Base-by-base conservation (phyloP, 371 early-diverging fungal genomes). In the Mortierella sp. region DNA sequence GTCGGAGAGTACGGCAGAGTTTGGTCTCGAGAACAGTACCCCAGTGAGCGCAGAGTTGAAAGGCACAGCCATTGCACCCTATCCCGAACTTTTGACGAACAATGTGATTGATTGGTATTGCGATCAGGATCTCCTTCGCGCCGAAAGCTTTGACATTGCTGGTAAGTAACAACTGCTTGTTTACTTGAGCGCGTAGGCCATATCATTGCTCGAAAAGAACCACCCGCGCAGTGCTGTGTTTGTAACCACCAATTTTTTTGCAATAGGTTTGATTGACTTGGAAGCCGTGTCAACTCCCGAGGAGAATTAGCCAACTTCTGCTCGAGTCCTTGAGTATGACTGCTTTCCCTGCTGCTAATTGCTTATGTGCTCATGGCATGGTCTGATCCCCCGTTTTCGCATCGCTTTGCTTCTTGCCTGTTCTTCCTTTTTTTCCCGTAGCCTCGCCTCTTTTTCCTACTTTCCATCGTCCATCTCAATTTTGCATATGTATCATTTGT, bases 101-200 rank as follows among this genome's bases (percentile, higher is more conserved):
- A 63, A 40, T 52, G 66, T 53, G n/a, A 34, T 52, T 34, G 64
- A 71, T 24, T 76, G 71, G 77, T 71, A 68, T 31, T 50, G 34
- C 24, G 61, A 66, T 22, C 58, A 70, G 26, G 67, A 76, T 40
- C 29, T 24, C n/a, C 47, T 29, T 43, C 68, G 29, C 19, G 55
- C 44, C 45, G 77, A 76, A 10, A 71, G 63, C 45, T 71, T 76
- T 66, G 77, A 76, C 61, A 71, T 76, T 22, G 55, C 71, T 39
- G 77, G 77, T 71, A 63, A n/a, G 75, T 2, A 66, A 24, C 9
- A n/a, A n/a, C n/a, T n/a, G n/a, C n/a, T n/a, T n/a, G n/a, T n/a
- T n/a, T n/a, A n/a, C n/a, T n/a, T n/a, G n/a, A n/a, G n/a, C n/a
- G n/a, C n/a, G n/a, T n/a, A n/a, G n/a, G n/a, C n/a, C n/a, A n/a